These are phyloP conservation scores for Fusarium solani-melongenae DNA, from an alignment of 2,329 filamentous ascomycete genomes.

Conservation along the genomic window DNA sequence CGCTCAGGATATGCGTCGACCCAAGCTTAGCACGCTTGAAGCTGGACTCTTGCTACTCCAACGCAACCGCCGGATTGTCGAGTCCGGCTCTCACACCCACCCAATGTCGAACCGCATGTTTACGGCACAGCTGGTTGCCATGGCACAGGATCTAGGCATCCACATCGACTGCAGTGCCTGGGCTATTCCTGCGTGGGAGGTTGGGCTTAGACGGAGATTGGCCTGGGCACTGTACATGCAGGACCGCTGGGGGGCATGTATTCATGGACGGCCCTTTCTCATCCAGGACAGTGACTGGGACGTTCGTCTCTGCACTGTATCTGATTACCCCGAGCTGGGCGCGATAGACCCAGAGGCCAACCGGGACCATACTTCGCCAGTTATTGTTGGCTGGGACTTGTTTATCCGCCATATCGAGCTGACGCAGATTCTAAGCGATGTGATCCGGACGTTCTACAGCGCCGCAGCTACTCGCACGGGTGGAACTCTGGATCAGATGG, in stretches of 20 bases:
- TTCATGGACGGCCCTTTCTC: slow-evolving; percentile 67
- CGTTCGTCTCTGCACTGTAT: slow-evolving; percentile 51
- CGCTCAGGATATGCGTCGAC: slow-evolving; percentile 59
- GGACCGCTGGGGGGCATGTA: slow-evolving; percentile 70
- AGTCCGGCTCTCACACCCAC: slow-evolving; percentile 35
- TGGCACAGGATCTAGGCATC: slow-evolving; percentile 68
- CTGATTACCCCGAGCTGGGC: slow-evolving; percentile 54
- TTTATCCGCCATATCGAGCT: slow-evolving; percentile 64
- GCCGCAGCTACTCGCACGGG: slow-evolving; percentile 45
- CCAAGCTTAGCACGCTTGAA: slow-evolving; percentile 66
- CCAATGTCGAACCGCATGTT: slow-evolving; percentile 56
- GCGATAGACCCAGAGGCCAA: slow-evolving; percentile 48
- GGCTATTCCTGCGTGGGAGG: slow-evolving; percentile 72
- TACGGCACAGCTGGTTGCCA: slow-evolving; percentile 64
- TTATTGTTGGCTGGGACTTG: slow-evolving; percentile 57
- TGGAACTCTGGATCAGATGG: slow-evolving; percentile 47
- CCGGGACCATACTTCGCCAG: slow-evolving; percentile 54
- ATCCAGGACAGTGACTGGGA: slow-evolving; percentile 66
- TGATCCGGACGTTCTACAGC: slow-evolving; percentile 61
- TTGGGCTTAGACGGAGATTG: slow-evolving; percentile 68
- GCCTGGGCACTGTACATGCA: slow-evolving; percentile 75
- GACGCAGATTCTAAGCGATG: slow-evolving; percentile 62
- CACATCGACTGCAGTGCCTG: slow-evolving; percentile 71
- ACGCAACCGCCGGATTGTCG: slow-evolving; percentile 54
- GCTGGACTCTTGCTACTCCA: slow-evolving; percentile 66